A percentile compares a stretch with the other conserved stretches of the same genome.
These are phyloP conservation scores for Haplosporangium gracile DNA, from an alignment of 192 early-diverging fungal species.

Conservation along the genomic window DNA sequence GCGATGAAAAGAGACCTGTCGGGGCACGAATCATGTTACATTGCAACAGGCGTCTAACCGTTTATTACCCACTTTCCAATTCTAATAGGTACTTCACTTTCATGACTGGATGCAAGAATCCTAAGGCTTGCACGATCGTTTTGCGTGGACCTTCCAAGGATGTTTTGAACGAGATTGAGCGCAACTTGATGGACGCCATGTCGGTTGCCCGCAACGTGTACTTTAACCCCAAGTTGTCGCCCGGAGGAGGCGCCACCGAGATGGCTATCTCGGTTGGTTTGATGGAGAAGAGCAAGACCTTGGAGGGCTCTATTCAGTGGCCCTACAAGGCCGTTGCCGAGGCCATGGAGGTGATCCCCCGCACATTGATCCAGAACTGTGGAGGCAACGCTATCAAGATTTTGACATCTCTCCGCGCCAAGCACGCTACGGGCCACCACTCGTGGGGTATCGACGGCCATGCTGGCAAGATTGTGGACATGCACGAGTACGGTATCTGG, in stretches of 20 bases:
- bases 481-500: slow-evolving; percentile 99
- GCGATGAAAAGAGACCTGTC: too few relatives aligned
- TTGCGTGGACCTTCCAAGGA: slow-evolving; percentile 98
- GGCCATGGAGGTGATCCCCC: slow-evolving; percentile 97
- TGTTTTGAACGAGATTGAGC: slow-evolving; percentile 97
- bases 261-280: slow-evolving; percentile 96
- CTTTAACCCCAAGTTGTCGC: slow-evolving; percentile 93
- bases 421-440: slow-evolving; percentile 90
- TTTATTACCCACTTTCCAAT: neutral
- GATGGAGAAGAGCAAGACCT: slow-evolving; percentile 88
- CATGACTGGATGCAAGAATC: slow-evolving; percentile 92
- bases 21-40: neutral
- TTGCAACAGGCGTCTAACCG: neutral
- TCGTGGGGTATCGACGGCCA: slow-evolving; percentile 97
- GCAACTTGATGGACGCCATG: slow-evolving; percentile 99
- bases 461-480: slow-evolving; percentile 93
- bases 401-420: slow-evolving; percentile 91
- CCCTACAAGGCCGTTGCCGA: slow-evolving; percentile 97
- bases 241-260: slow-evolving; percentile 98
- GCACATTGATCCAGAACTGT: slow-evolving; percentile 99
- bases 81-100: slow-evolving; percentile 94
- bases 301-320: slow-evolving; percentile 95
- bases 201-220: slow-evolving; percentile 97
- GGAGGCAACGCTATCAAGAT: slow-evolving; percentile 98
- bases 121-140: slow-evolving; percentile 98